A percentile compares a stretch with the other conserved stretches of the same genome.
Evolutionary conservation across 495 filamentous ascomycete genomes (phyloP).

Genomic region (Neurospora terricola): DNA sequence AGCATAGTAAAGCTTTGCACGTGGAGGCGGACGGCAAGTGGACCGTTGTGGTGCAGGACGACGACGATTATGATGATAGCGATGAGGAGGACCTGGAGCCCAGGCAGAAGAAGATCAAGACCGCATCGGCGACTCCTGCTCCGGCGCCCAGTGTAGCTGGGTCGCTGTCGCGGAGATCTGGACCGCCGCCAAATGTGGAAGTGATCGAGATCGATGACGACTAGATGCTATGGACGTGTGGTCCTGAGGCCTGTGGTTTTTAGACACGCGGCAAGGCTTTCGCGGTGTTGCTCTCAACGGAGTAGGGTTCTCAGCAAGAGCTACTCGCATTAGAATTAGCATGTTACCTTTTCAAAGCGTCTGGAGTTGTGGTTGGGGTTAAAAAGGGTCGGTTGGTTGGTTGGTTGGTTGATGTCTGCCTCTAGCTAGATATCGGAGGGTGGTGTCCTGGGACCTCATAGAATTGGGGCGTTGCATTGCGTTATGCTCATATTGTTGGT

Average conservation of each 20-base stretch:
- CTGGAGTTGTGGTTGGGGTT: not conserved
- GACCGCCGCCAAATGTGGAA: constrained; percentile 6
- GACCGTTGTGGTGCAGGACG: constrained; percentile 29
- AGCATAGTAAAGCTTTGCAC: constrained; percentile 47
- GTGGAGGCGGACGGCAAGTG: constrained; percentile 51
- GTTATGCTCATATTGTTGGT: not conserved
- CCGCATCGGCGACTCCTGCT: not conserved
- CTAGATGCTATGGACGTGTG: not conserved
- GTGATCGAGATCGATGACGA: constrained; percentile 14
- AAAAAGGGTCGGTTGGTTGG: not conserved
- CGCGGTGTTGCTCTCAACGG: not conserved
- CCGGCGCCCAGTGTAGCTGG: not conserved
- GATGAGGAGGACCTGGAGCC: constrained; percentile 1
- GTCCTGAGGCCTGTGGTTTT: not conserved
- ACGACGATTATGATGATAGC: constrained; percentile 17
- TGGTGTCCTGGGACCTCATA: not conserved
- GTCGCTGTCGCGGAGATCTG: not conserved
- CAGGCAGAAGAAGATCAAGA: not conserved
- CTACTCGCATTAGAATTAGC: not conserved
- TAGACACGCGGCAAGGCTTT: not conserved
- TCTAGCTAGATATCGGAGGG: not conserved
- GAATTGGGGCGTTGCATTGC: not conserved
- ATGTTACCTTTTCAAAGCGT: not conserved
- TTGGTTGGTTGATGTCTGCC: not conserved
- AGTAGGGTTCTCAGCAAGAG: not conserved